Percentiles rank a stretch among this genome's conserved stretches.
Evolutionary conservation across 257 asterid genomes (phyloP).

Genomic region (Primulina eburnea): DNA sequence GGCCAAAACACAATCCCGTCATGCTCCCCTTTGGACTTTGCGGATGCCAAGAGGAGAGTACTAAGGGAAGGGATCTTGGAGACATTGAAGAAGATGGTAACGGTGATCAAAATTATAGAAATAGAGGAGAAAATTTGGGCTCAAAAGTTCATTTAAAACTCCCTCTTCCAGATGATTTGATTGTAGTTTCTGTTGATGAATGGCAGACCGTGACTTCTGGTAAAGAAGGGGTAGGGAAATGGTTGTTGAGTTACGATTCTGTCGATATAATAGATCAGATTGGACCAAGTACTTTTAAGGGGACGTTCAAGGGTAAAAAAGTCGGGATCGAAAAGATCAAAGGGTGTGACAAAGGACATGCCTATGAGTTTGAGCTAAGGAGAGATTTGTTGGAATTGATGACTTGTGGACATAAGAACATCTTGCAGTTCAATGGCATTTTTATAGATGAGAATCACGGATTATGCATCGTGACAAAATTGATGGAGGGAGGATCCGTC

Average conservation of each 20-base stretch:
- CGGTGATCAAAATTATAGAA: conserved; percentile 54
- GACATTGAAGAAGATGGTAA: conserved; percentile 62
- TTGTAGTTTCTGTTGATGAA: conserved; percentile 77
- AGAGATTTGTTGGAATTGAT: conserved; percentile 77
- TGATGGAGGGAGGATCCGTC: conserved; percentile 90
- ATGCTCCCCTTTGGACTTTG: conserved; percentile 94
- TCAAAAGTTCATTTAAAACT: conserved; percentile 45
- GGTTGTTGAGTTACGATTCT: conserved; percentile 62
- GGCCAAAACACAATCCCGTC: conserved; percentile 59
- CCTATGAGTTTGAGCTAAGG: conserved; percentile 78
- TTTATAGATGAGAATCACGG: conserved; percentile 82
- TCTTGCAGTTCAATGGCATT: conserved; percentile 74
- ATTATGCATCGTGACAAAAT: conserved; percentile 77
- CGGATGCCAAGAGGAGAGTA: conserved; percentile 86
- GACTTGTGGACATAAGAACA: conserved; percentile 88
- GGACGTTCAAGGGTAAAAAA: conserved; percentile 66
- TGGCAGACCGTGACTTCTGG: conserved; percentile 94
- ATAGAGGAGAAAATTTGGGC: conserved; percentile 52
- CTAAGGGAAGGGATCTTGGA: conserved; percentile 58
- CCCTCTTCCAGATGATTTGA: conserved; percentile 66
- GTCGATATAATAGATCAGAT: conserved; percentile 72
- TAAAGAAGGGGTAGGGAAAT: conserved; percentile 58
- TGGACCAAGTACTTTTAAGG: conserved; percentile 74
- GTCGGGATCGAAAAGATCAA: conserved; percentile 84
- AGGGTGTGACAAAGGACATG: conserved; percentile 93